These are phyloP conservation scores for Uronychia setigera DNA, from an alignment of 73 alveolate species.

Conservation along the genomic window DNA sequence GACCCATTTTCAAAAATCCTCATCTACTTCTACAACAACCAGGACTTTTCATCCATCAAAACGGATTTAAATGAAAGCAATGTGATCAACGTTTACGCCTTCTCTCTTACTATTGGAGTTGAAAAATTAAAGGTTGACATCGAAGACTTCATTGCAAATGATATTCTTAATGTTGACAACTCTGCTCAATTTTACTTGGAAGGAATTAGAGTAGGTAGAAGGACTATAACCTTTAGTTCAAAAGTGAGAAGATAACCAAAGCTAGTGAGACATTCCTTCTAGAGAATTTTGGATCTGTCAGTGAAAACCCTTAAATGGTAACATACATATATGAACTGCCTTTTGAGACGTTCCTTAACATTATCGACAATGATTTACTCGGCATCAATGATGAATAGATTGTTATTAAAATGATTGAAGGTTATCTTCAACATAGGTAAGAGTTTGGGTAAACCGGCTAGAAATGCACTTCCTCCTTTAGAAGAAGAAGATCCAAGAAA, in stretches of 20 bases:
- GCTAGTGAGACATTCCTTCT: slow-evolving; percentile 55
- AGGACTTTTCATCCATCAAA: slow-evolving; percentile 11
- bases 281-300: slow-evolving; percentile 17
- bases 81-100: slow-evolving; percentile 32
- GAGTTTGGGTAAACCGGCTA: background rate
- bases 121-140: slow-evolving; percentile 27
- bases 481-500: background rate
- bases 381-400: slow-evolving; percentile 15
- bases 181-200: slow-evolving; percentile 48
- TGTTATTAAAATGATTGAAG: slow-evolving; percentile 26
- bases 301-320: background rate
- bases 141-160: slow-evolving; percentile 31
- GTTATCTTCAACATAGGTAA: slow-evolving; percentile 35
- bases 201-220: too few relatives aligned
- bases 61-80: slow-evolving; percentile 55
- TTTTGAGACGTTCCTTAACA: slow-evolving; percentile 4
- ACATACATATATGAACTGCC: slow-evolving; percentile 26
- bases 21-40: slow-evolving; percentile 36
- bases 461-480: background rate
- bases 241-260: slow-evolving; percentile 33
- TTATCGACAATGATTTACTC: slow-evolving; percentile 4
- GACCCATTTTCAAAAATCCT: slow-evolving; percentile 40
- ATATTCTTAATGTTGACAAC: slow-evolving; percentile 45
- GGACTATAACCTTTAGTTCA: too few relatives aligned
- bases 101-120: slow-evolving; percentile 29